Evolutionary conservation across 139 green algal genomes (phyloP).

Genomic region (Micractinium conductrix): DNA sequence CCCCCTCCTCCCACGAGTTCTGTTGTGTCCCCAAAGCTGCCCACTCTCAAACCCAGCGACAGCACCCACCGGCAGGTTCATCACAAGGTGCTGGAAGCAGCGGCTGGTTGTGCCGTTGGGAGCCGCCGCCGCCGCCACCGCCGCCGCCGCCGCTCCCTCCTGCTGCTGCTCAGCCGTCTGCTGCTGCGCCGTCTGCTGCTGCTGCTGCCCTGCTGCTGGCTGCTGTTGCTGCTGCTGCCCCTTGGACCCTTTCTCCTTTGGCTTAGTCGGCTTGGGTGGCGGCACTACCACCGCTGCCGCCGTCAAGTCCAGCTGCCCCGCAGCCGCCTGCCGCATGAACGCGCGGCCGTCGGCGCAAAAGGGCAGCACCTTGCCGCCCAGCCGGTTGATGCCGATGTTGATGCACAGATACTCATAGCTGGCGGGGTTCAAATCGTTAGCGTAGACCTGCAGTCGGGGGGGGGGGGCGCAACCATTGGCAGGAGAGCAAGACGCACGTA

Average conservation of each 20-base stretch:
- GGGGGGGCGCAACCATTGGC: no score
- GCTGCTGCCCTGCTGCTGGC: neutral
- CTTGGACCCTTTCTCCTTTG: neutral
- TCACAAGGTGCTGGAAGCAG: slow-evolving; percentile 79
- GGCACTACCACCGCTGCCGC: neutral
- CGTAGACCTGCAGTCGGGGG: slow-evolving; percentile 76
- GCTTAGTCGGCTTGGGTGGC: neutral
- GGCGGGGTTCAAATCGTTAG: slow-evolving; percentile 97
- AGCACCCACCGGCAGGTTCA: slow-evolving; percentile 99
- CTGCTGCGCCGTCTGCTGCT: neutral
- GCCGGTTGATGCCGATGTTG: slow-evolving; percentile 86
- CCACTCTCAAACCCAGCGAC: no score
- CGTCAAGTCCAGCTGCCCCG: slow-evolving; percentile 1
- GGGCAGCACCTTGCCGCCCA: slow-evolving; percentile 77
- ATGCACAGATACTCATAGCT: slow-evolving; percentile 75
- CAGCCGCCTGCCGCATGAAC: slow-evolving; percentile 51
- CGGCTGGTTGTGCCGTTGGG: neutral
- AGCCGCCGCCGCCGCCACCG: slow-evolving; percentile 22
- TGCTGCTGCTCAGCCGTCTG: neutral
- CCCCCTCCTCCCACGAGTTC: no score
- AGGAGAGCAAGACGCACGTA: no score
- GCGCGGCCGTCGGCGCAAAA: slow-evolving; percentile 83
- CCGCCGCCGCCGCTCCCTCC: neutral
- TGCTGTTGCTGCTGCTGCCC: neutral
- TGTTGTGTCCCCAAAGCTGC: no score